These are phyloP conservation scores for Piper betle DNA, from an alignment of 164 flowering plant species.

Conservation along the genomic window DNA sequence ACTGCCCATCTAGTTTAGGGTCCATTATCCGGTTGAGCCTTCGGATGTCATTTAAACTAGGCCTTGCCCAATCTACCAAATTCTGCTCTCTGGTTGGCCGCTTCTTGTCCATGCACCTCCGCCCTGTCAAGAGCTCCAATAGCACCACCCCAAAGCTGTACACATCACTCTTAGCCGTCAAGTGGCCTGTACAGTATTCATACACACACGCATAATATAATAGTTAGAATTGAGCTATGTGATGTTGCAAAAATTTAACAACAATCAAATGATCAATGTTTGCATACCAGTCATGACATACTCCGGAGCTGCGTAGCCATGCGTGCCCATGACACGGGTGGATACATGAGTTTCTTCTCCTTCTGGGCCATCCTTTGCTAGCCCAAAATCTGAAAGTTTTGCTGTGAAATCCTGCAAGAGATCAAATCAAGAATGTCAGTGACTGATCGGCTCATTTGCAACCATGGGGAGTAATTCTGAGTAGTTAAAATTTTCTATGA, in stretches of 20 bases:
- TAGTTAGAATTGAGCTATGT: not conserved
- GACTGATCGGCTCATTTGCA: not conserved
- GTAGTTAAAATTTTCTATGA: not conserved
- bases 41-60: slow-evolving; percentile 35
- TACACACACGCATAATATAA: not conserved
- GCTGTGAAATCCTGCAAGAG: slow-evolving; percentile 53
- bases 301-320: slow-evolving; percentile 93
- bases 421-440: not conserved
- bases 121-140: slow-evolving; percentile 66
- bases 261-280: too few relatives aligned
- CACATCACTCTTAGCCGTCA: slow-evolving; percentile 80
- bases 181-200: slow-evolving; percentile 43
- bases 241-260: too few relatives aligned
- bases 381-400: slow-evolving; percentile 84
- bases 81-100: slow-evolving; percentile 44
- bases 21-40: slow-evolving; percentile 56
- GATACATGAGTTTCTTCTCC: slow-evolving; percentile 64
- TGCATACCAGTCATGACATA: slow-evolving; percentile 58
- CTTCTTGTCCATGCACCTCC: slow-evolving; percentile 46
- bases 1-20: slow-evolving; percentile 69
- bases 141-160: slow-evolving; percentile 85
- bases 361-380: slow-evolving; percentile 77
- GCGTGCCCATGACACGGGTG: slow-evolving; percentile 79
- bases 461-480: not conserved
- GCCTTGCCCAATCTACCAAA: slow-evolving; percentile 67